These are phyloP conservation scores for Aspergillus neoniger DNA, from an alignment of 2,329 filamentous ascomycete genomes.

Conservation along the genomic window DNA sequence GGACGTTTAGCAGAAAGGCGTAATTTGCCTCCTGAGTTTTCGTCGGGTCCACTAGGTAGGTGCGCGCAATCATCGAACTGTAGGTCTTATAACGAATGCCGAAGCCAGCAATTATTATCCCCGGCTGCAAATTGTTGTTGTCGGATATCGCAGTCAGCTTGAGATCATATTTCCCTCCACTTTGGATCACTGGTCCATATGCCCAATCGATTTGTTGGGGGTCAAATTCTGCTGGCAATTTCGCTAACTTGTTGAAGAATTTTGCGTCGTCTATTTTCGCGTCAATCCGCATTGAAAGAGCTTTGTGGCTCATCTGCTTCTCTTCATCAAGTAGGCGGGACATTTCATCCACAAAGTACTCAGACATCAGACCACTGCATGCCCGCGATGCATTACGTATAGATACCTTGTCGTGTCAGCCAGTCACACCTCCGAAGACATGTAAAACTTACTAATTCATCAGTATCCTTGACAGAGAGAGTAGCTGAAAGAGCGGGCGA, in stretches of 20 bases:
- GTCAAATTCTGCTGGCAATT: slow-evolving; percentile 85
- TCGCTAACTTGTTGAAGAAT: slow-evolving; percentile 83
- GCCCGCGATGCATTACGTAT: slow-evolving; percentile 94
- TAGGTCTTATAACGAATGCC: slow-evolving; percentile 96
- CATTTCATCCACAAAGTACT: slow-evolving; percentile 98
- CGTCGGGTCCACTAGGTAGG: slow-evolving; percentile 95
- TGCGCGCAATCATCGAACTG: slow-evolving; percentile 86
- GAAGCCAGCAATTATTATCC: slow-evolving; percentile 89
- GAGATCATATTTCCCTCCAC: slow-evolving; percentile 91
- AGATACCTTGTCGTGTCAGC: slow-evolving; percentile 59
- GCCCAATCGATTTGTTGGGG: slow-evolving; percentile 90
- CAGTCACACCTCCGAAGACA: background rate
- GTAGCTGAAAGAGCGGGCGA: slow-evolving; percentile 79
- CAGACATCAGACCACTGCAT: slow-evolving; percentile 90
- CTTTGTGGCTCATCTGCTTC: slow-evolving; percentile 92
- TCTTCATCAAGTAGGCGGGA: slow-evolving; percentile 92
- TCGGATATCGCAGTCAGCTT: slow-evolving; percentile 77
- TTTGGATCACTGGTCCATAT: slow-evolving; percentile 86
- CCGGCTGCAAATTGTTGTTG: slow-evolving; percentile 80
- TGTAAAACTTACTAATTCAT: slow-evolving; percentile 68
- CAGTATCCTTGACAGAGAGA: slow-evolving; percentile 92
- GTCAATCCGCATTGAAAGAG: slow-evolving; percentile 82
- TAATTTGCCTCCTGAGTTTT: slow-evolving; percentile 95
- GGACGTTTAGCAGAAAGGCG: slow-evolving; percentile 79
- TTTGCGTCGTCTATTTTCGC: slow-evolving; percentile 90